These are phyloP conservation scores for Populus davidiana DNA, from an alignment of 345 rosid species.

Conservation along the genomic window DNA sequence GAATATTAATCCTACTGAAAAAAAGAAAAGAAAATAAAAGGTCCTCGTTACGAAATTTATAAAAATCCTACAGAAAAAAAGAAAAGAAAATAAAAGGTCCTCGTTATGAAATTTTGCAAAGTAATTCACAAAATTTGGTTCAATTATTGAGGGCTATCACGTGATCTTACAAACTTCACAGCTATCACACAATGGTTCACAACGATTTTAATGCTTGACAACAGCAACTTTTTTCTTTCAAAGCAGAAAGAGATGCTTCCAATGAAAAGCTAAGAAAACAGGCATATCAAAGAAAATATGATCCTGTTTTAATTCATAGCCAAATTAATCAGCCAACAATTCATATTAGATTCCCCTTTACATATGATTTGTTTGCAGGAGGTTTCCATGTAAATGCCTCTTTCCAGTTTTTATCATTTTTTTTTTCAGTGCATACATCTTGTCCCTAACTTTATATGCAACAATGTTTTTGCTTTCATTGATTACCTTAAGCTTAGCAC, in stretches of 20 bases:
- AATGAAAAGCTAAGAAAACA: neutral
- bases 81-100: neutral
- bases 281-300: neutral
- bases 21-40: neutral
- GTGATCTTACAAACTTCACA: neutral
- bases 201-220: neutral
- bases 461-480: neutral
- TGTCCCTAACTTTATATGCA: neutral
- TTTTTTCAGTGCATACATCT: neutral
- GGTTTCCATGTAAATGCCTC: neutral
- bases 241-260: too few relatives aligned
- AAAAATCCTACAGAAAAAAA: neutral
- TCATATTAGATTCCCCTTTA: neutral
- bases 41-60: neutral
- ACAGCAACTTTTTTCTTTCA: too few relatives aligned
- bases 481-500: conserved; percentile 87
- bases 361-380: neutral
- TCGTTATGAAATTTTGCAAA: neutral
- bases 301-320: neutral
- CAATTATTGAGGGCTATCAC: neutral
- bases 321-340: neutral
- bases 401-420: neutral
- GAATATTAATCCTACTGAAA: neutral
- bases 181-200: neutral
- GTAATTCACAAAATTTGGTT: neutral